Evolutionary conservation across 1,139 yeast species (phyloP), one percentile per base, ranked within the genome.

Genomic region (Candida pseudocylindracea): DNA sequence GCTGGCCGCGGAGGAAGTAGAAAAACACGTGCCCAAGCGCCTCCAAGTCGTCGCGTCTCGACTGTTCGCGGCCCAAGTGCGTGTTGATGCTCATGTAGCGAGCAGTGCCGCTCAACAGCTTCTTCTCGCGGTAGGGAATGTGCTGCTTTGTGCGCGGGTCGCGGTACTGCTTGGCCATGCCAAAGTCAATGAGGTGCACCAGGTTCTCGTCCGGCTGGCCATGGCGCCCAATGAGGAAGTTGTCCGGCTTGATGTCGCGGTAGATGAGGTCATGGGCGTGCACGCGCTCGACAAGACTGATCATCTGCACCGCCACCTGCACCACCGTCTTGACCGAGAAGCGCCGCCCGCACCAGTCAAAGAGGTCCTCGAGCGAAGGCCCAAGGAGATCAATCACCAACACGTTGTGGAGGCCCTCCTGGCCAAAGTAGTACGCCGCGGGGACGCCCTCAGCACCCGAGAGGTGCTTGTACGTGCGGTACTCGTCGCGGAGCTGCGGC

Each of bases 341-440:
- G 44, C 73, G 67, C 39, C 98, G 68, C 28, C 94, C 94, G 57
- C 98, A 88, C 96, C 95, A 85, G 53, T 88, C 96, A 53, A 88
- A 88, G 48, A 88, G 62, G 55, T 88, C 98, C 52, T 88, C 98
- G 39, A 88, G 60, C 2, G 93, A 79, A 2, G 98, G 98, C 12
- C 98, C 98, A 42, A 88, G 64, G 38, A 88, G 63, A 51, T 88
- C 96, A 45, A 88, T 83, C 31, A 88, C 93, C 42, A 88, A 63
- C 36, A 88, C 81, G 54, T 83, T 83, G 54, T 88, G 95, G 45
- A 83, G 68, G 13, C 98, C 96, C 53, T 88, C 98, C 51, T 88
- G 96, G 36, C 98, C 98, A 53, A 83, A 88, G 54, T 81, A 88
- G 55, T 85, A 85, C 29, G 92, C 96, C 47, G 73, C 78, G 31